These are phyloP conservation scores for Corynespora cassiicola DNA, from an alignment of 2,329 filamentous ascomycete species.

Conservation along the genomic window DNA sequence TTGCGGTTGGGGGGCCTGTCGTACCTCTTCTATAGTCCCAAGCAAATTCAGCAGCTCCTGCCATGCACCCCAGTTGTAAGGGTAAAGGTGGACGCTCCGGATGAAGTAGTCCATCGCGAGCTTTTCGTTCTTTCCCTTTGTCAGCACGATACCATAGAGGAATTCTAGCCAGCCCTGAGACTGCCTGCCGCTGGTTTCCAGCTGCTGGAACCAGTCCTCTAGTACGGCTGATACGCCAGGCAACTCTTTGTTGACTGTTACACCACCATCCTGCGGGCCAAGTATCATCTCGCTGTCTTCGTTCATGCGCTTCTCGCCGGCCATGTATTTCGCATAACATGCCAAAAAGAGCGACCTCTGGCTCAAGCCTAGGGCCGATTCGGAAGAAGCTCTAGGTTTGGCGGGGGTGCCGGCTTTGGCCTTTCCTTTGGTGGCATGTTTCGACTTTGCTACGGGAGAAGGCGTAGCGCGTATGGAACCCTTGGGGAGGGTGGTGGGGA, in stretches of 20 bases:
- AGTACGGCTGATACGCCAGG: slow-evolving; percentile 76
- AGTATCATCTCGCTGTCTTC: slow-evolving; percentile 98
- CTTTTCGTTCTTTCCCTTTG: slow-evolving; percentile 88
- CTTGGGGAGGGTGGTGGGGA: slow-evolving; percentile 79
- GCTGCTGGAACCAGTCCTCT: slow-evolving; percentile 79
- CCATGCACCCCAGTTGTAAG: slow-evolving; percentile 98
- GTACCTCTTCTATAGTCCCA: slow-evolving; percentile 79
- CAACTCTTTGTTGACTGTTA: slow-evolving; percentile 84
- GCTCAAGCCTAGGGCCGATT: slow-evolving; percentile 65
- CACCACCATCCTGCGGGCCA: slow-evolving; percentile 87
- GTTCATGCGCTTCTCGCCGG: slow-evolving; percentile 94
- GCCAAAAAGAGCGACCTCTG: slow-evolving; percentile 93
- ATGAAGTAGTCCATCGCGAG: slow-evolving; percentile 87
- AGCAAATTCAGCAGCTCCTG: slow-evolving; percentile 86
- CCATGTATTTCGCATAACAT: slow-evolving; percentile 89
- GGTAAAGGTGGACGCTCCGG: slow-evolving; percentile 84
- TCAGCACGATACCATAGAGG: slow-evolving; percentile 86
- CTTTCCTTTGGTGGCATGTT: slow-evolving; percentile 65
- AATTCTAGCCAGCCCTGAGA: slow-evolving; percentile 96
- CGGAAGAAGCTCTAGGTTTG: slow-evolving; percentile 39
- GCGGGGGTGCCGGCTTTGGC: slow-evolving; percentile 49
- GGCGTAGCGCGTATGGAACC: slow-evolving; percentile 63
- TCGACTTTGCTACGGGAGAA: slow-evolving; percentile 38
- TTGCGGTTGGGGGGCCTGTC: neutral
- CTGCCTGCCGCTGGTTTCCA: slow-evolving; percentile 61